Percentiles rank a stretch among this genome's conserved stretches.
These are phyloP conservation scores for Coix lacrymajobi DNA, from an alignment of 176 grass and related monocot species.

Conservation along the genomic window DNA sequence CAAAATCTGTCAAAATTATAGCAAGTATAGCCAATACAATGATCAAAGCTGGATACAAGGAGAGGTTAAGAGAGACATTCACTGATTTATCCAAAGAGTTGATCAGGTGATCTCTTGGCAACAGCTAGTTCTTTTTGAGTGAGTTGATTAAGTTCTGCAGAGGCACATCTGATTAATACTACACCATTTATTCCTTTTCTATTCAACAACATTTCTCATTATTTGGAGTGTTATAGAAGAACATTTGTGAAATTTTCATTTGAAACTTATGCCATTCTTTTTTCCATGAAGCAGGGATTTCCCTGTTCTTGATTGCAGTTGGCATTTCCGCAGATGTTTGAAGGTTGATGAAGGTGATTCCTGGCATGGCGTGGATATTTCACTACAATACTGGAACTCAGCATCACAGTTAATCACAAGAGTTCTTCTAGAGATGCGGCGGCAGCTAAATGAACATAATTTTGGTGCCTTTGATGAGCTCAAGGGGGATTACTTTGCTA, in stretches of 20 bases:
- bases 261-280: no score
- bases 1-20: not conserved
- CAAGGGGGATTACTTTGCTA: conserved; percentile 11
- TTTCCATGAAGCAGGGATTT: conserved; percentile 7
- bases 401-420: not conserved
- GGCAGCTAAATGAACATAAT: not conserved
- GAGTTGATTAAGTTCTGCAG: not conserved
- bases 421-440: conserved; percentile 19
- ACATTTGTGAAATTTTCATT: not conserved
- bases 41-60: conserved; percentile 19
- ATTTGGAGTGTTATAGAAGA: not conserved
- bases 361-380: not conserved
- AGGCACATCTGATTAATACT: no score
- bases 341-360: conserved; percentile 3
- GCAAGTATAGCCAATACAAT: not conserved
- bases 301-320: not conserved
- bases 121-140: no score
- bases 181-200: no score
- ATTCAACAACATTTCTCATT: not conserved
- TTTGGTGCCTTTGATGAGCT: conserved; percentile 21
- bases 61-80: conserved; percentile 1
- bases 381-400: conserved; percentile 5
- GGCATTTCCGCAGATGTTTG: not conserved
- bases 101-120: not conserved
- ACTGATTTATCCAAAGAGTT: conserved; percentile 1